These are phyloP conservation scores for Rutidosis leptorrhynchoides DNA, from an alignment of 129 eudicot genomes.

Conservation along the genomic window DNA sequence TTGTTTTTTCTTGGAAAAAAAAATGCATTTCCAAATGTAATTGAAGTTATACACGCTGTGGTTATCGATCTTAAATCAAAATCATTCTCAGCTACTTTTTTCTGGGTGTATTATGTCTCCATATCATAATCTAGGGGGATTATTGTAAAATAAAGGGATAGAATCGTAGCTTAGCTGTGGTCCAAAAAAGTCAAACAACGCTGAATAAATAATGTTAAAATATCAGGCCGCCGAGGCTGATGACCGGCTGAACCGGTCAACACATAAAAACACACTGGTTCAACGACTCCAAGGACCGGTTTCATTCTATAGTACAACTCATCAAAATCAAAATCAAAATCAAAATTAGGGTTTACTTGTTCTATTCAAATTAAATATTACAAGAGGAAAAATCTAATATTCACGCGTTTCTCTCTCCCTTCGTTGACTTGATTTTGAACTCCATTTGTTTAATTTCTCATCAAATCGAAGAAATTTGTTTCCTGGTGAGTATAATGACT, in stretches of 20 bases:
- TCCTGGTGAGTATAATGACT: constrained; percentile 30
- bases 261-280: constrained; percentile 4
- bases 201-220: neutral
- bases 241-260: constrained; percentile 47
- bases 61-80: no score
- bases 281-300: constrained; percentile 24
- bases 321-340: constrained; percentile 3
- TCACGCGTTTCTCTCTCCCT: constrained; percentile 23
- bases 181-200: constrained; percentile 31
- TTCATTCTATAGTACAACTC: constrained; percentile 13
- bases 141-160: neutral
- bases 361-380: neutral
- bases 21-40: no score
- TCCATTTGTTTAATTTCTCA: neutral
- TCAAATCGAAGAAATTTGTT: neutral
- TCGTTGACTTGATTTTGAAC: constrained; percentile 23
- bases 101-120: neutral
- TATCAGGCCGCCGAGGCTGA: constrained; percentile 24
- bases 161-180: no score
- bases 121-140: neutral
- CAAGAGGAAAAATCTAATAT: constrained; percentile 1
- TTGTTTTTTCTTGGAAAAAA: no score
- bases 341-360: constrained; percentile 29
- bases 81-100: no score
- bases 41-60: no score